Base-by-base conservation (phyloP, 2,329 filamentous ascomycete genomes). In the Ustilaginoidea virens region DNA sequence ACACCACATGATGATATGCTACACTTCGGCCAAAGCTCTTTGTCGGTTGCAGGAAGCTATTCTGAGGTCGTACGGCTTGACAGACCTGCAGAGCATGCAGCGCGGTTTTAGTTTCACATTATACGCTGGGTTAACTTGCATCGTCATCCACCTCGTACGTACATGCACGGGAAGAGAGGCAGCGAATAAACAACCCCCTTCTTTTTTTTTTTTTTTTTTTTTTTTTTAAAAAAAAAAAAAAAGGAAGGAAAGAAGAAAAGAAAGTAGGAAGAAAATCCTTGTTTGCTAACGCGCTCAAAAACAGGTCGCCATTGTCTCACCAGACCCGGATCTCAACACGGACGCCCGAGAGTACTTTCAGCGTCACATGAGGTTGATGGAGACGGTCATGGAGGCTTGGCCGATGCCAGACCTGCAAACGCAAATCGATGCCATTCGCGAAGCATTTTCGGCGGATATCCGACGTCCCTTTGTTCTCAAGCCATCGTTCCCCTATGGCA, bases 71-170 rank as follows among this genome's bases (percentile, higher is more conserved):
- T 92, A 76, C 49, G 82, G 85, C 3, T 59, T 93, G 35, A 69
- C 69, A 11, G 87, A 86, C 1, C 61, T 96, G 11, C 66, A 90
- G 41, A 92, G 78, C 55, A 94, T 94, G 87, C 78, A 87, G 45
- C 70, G 87, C 39, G 87, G 87, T 22, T 85, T 92, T 48, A 93
- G 86, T 52, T 96, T 93, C 45, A 83, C 82, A 5, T 83, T 96
- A n/a, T 96, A 96, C 46, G 74, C 77, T 32, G 74, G 93, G 16
- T 59, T 96, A 25, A 90, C 83, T 1, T 93, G 86, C 58, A 86
- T 87, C 15, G 86, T 94, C 54, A 67, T 96, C 31, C 86, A 96
- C 52, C 55, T 96, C 54, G 87, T 94, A 63, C 53, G 82, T 68
- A n/a, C 10, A 13, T 12, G 10, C n/a, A n/a, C n/a, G n/a, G n/a